phyloP scores from a whole-genome alignment of 106 monocot genomes.

The Agapanthus africanus region DNA sequence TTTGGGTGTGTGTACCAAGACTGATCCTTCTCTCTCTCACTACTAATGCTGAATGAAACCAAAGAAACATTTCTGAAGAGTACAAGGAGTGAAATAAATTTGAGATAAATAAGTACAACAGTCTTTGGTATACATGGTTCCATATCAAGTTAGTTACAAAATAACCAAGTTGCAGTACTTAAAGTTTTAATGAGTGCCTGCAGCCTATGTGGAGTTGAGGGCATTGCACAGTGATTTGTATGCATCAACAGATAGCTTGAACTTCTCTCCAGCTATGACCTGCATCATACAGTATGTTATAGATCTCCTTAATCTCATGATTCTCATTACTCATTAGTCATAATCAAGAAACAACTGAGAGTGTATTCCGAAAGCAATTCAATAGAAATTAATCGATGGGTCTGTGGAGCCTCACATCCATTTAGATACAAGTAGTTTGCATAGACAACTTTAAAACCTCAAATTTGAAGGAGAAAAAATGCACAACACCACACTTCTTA shows the following conservation, averaged over 20 bases:
- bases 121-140: background rate
- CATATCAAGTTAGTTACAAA: background rate
- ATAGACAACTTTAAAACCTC: no score
- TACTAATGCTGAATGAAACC: no score
- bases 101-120: no score
- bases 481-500: no score
- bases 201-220: conserved; percentile 28
- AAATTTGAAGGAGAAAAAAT: no score
- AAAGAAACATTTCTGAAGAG: background rate
- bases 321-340: background rate
- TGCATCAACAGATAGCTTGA: conserved; percentile 82
- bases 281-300: conserved; percentile 18
- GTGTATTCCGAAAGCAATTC: no score
- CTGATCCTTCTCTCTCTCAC: no score
- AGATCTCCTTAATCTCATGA: no score
- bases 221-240: conserved; percentile 62
- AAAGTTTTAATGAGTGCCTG: background rate
- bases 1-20: no score
- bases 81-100: background rate
- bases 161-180: background rate
- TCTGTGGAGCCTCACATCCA: no score
- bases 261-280: conserved; percentile 77
- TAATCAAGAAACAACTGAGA: background rate
- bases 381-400: no score
- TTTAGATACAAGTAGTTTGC: no score